Evolutionary conservation across 2,329 filamentous ascomycete genomes (phyloP).

Genomic region (Aspergillus udagawae): DNA sequence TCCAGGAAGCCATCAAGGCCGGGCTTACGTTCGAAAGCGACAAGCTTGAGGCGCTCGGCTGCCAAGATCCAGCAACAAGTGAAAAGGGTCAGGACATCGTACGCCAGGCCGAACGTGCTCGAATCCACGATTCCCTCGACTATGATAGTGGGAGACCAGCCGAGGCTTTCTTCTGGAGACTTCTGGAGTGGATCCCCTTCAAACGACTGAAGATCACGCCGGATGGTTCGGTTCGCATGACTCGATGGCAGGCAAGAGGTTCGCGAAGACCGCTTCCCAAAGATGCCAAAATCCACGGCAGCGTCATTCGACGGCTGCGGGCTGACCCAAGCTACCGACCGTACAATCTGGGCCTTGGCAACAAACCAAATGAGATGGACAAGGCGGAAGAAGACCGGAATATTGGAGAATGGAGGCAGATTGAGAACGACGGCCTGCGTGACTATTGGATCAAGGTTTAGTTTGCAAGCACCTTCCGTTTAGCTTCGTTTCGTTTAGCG

Average conservation of each 20-base stretch:
- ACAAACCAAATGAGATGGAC: slow-evolving; percentile 1
- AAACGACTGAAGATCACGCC: slow-evolving; percentile 12
- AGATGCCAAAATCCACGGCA: slow-evolving; percentile 12
- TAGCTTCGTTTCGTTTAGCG: too few relatives aligned
- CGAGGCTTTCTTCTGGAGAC: slow-evolving; percentile 17
- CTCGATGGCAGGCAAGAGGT: slow-evolving; percentile 14
- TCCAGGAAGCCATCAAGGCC: slow-evolving; percentile 57
- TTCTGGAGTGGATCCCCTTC: slow-evolving; percentile 16
- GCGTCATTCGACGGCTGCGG: slow-evolving; percentile 11
- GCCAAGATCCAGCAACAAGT: slow-evolving; percentile 9
- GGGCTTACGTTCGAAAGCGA: slow-evolving; percentile 62
- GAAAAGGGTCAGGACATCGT: slow-evolving; percentile 4
- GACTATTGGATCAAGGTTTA: slow-evolving; percentile 3
- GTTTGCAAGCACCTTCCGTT: too few relatives aligned
- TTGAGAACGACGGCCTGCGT: slow-evolving; percentile 3
- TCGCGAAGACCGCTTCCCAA: slow-evolving; percentile 11
- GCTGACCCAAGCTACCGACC: slow-evolving; percentile 13
- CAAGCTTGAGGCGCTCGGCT: slow-evolving; percentile 17
- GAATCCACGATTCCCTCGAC: slow-evolving; percentile 14
- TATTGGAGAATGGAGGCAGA: slow-evolving; percentile 6
- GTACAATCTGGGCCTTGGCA: slow-evolving; percentile 18
- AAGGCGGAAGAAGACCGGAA: slow-evolving; percentile 2
- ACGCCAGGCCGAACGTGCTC: slow-evolving; percentile 5
- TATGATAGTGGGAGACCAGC: slow-evolving; percentile 12
- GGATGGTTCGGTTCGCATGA: slow-evolving; percentile 9